Percentiles rank a stretch among this genome's conserved stretches.
Conservation (phyloP, 1,139 yeast genomes). For the Taphrina communis region DNA sequence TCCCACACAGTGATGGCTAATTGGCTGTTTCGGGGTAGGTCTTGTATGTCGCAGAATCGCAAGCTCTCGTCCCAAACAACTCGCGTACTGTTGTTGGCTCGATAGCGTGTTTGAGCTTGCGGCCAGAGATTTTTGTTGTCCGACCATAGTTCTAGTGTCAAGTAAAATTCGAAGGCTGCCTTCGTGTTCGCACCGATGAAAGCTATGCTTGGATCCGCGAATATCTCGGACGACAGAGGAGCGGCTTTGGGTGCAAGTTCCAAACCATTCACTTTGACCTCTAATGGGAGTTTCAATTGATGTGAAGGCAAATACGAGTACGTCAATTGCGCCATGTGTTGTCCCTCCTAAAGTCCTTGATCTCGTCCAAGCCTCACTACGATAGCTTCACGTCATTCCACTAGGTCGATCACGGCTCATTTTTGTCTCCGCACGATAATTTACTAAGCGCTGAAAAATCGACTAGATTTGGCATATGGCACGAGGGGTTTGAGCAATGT, state of each 20-base stretch:
- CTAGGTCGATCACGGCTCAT: no score
- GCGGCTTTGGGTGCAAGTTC: constrained; percentile 19
- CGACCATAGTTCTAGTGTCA: constrained; percentile 65
- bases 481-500: no score
- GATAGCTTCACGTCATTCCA: no score
- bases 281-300: constrained; percentile 18
- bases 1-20: constrained; percentile 72
- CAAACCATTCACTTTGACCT: constrained; percentile 26
- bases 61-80: constrained; percentile 65
- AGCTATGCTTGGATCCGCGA: constrained; percentile 28
- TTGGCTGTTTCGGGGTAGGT: constrained; percentile 67
- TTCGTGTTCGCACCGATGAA: constrained; percentile 35
- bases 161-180: constrained; percentile 59
- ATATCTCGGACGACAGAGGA: constrained; percentile 30
- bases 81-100: constrained; percentile 58
- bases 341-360: not conserved
- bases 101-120: constrained; percentile 71
- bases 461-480: no score
- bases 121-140: constrained; percentile 68
- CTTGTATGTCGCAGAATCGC: constrained; percentile 70
- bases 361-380: no score
- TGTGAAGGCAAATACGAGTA: constrained; percentile 29
- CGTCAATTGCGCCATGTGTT: constrained; percentile 30
- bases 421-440: no score
- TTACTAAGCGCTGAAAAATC: no score